Percentiles rank a stretch among this genome's conserved stretches.
These are phyloP conservation scores for Boeremia lycopersici DNA, from an alignment of 2,329 filamentous ascomycete genomes.

Conservation along the genomic window DNA sequence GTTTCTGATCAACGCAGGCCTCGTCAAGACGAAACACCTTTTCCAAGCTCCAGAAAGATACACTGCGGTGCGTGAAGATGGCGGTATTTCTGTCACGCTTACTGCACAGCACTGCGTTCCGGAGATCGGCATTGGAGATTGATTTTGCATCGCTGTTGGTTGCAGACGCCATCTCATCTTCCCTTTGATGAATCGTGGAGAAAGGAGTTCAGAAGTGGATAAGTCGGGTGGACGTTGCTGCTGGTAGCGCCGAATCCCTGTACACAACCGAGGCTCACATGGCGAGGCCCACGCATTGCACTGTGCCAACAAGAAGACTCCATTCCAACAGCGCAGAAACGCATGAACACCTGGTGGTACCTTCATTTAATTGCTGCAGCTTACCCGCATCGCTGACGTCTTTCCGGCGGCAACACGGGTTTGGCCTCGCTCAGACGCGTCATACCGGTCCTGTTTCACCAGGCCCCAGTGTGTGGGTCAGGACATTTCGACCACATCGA, in stretches of 20 bases:
- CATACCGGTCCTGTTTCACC: constrained; percentile 12
- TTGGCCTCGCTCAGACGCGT: constrained; percentile 6
- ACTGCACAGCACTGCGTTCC: neutral
- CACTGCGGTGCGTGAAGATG: neutral
- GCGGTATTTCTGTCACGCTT: no score
- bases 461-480: constrained; percentile 3
- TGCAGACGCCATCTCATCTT: neutral
- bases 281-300: neutral
- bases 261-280: neutral
- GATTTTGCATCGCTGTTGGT: neutral
- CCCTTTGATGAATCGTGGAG: neutral
- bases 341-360: constrained; percentile 3
- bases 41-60: constrained; percentile 9
- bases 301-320: neutral
- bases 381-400: constrained; percentile 8
- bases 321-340: neutral
- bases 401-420: neutral
- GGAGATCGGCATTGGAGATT: neutral
- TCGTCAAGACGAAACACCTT: constrained; percentile 19
- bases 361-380: constrained; percentile 14
- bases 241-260: neutral
- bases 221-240: neutral
- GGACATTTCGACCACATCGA: constrained; percentile 1
- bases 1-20: constrained; percentile 29
- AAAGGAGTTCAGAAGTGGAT: constrained; percentile 1